These are phyloP conservation scores for Nakaseomyces kungkrabaensis DNA, from an alignment of 1,139 yeast genomes.

Conservation along the genomic window DNA sequence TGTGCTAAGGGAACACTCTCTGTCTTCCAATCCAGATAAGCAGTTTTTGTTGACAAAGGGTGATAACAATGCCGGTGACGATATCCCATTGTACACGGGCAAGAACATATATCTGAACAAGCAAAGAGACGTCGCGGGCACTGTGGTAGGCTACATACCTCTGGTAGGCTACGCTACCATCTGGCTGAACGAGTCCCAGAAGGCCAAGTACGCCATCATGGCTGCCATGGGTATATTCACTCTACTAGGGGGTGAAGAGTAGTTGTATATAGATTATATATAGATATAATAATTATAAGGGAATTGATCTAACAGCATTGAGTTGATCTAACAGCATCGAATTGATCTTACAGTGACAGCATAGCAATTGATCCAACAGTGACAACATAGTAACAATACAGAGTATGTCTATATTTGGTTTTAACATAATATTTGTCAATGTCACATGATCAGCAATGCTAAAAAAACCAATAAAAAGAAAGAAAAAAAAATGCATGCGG, in stretches of 20 bases:
- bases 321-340: no score
- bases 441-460: no score
- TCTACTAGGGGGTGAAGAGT: conserved; percentile 19
- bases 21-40: conserved; percentile 29
- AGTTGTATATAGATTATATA: neutral
- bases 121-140: conserved; percentile 71
- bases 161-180: conserved; percentile 85
- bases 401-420: no score
- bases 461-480: no score
- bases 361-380: no score
- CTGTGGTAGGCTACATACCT: conserved; percentile 89
- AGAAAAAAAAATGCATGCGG: no score
- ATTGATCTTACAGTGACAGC: no score
- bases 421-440: no score
- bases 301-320: no score
- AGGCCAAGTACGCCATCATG: conserved; percentile 26
- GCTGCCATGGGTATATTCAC: conserved; percentile 26
- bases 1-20: conserved; percentile 56
- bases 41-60: conserved; percentile 89
- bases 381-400: no score
- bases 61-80: conserved; percentile 91
- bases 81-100: conserved; percentile 71
- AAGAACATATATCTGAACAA: conserved; percentile 71
- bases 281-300: no score
- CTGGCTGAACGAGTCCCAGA: conserved; percentile 69